Percentiles rank a stretch among this genome's conserved stretches.
These are phyloP conservation scores for Nannizzia gypsea DNA, from an alignment of 2,329 filamentous ascomycete genomes.

Conservation along the genomic window DNA sequence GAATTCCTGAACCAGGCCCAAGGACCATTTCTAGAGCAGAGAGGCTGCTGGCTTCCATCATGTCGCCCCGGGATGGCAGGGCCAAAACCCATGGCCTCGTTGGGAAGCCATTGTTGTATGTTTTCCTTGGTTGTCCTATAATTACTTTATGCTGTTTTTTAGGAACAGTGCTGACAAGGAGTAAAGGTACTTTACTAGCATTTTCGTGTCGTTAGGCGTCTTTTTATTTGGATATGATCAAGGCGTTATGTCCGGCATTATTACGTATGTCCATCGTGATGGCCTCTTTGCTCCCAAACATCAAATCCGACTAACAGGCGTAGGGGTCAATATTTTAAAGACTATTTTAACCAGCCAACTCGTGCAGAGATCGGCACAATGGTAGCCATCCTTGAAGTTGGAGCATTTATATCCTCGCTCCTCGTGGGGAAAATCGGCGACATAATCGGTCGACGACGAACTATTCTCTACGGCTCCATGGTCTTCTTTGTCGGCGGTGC, in stretches of 20 bases:
- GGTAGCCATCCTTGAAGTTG: constrained; percentile 92
- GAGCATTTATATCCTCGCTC: constrained; percentile 81
- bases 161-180: not conserved
- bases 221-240: constrained; percentile 56
- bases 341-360: constrained; percentile 84
- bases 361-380: constrained; percentile 86
- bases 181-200: constrained; percentile 79
- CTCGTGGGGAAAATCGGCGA: constrained; percentile 81
- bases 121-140: constrained; percentile 10
- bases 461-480: constrained; percentile 85
- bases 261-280: constrained; percentile 42
- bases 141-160: constrained; percentile 17
- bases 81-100: constrained; percentile 79
- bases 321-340: constrained; percentile 69
- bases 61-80: constrained; percentile 61
- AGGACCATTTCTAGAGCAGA: constrained; percentile 54
- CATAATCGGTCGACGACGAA: constrained; percentile 74
- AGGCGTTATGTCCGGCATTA: constrained; percentile 57
- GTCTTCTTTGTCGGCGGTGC: constrained; percentile 78
- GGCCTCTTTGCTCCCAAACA: not conserved
- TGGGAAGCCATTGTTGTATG: constrained; percentile 85
- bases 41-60: constrained; percentile 66
- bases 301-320: constrained; percentile 15
- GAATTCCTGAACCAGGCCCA: constrained; percentile 58
- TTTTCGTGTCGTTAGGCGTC: constrained; percentile 54